These are phyloP conservation scores for Colletotrichum tofieldiae DNA, from an alignment of 2,329 filamentous ascomycete species.

Conservation along the genomic window DNA sequence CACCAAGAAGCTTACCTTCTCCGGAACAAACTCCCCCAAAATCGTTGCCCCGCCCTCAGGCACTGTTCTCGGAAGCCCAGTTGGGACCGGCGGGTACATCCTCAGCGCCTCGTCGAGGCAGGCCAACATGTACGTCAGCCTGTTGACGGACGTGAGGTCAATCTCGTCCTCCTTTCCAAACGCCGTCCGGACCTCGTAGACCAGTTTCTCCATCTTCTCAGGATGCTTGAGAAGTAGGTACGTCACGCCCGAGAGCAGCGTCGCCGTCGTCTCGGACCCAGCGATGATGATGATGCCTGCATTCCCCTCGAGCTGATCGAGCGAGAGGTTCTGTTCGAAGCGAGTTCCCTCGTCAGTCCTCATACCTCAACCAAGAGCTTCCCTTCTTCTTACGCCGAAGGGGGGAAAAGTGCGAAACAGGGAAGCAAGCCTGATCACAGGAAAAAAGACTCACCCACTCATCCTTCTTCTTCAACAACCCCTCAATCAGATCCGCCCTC, in stretches of 20 bases:
- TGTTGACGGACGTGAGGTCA: constrained; percentile 49
- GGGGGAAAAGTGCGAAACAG: background rate
- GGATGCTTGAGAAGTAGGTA: constrained; percentile 53
- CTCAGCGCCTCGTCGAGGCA: constrained; percentile 60
- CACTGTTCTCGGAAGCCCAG: constrained; percentile 48
- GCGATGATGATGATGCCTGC: constrained; percentile 47
- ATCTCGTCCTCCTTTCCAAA: constrained; percentile 57
- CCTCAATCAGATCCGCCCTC: constrained; percentile 40
- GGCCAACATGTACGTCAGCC: constrained; percentile 57
- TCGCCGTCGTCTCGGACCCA: constrained; percentile 55
- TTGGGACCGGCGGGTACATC: constrained; percentile 53
- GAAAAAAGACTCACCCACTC: constrained; percentile 35
- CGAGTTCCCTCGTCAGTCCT: background rate
- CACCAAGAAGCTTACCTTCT: constrained; percentile 47
- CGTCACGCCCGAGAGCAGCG: constrained; percentile 47
- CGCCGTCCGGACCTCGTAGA: constrained; percentile 55
- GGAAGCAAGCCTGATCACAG: background rate
- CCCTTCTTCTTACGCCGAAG: background rate
- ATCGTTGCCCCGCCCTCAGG: constrained; percentile 53
- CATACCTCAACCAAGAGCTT: background rate
- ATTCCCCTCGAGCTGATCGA: constrained; percentile 41
- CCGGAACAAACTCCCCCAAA: constrained; percentile 51
- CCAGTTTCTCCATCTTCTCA: constrained; percentile 49
- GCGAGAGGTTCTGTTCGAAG: constrained; percentile 17
- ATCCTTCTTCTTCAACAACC: constrained; percentile 41